These are phyloP conservation scores for Suillus subaureus DNA, from an alignment of 768 basidiomycete genomes.

Conservation along the genomic window DNA sequence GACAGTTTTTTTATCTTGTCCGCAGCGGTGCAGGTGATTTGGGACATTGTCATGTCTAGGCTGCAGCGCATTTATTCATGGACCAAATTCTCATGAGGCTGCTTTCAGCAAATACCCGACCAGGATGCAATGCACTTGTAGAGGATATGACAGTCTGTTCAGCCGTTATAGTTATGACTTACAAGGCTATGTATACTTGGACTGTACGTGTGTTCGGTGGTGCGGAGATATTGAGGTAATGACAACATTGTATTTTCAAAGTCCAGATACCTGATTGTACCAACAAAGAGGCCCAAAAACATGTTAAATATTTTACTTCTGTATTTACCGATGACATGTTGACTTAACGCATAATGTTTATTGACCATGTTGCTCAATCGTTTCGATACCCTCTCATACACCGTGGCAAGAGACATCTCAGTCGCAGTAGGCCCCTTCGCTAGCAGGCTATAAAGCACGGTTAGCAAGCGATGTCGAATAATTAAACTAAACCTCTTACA, in stretches of 20 bases:
- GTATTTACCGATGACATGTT: neutral
- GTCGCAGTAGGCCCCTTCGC: slow-evolving; percentile 81
- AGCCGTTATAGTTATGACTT: neutral
- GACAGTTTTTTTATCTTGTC: too few species aligned
- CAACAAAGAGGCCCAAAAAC: neutral
- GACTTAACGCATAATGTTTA: neutral
- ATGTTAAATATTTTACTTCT: neutral
- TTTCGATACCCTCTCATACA: neutral
- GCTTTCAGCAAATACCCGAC: neutral
- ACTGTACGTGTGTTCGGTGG: neutral
- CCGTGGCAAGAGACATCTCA: slow-evolving; percentile 33
- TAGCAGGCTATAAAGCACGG: slow-evolving; percentile 62
- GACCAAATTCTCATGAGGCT: neutral
- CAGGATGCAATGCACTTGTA: neutral
- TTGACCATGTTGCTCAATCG: neutral
- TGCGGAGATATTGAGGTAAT: neutral
- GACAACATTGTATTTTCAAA: neutral
- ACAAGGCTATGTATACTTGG: neutral
- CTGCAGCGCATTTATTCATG: too few species aligned
- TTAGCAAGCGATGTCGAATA: neutral
- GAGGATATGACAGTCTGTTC: neutral
- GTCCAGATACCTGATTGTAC: neutral
- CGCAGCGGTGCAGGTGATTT: too few species aligned
- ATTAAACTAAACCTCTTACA: slow-evolving; percentile 50
- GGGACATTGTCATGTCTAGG: too few species aligned